Percentiles rank a stretch among this genome's conserved stretches.
phyloP scores from a whole-genome alignment of 2,329 filamentous ascomycete genomes.

The Beauveria sp. region DNA sequence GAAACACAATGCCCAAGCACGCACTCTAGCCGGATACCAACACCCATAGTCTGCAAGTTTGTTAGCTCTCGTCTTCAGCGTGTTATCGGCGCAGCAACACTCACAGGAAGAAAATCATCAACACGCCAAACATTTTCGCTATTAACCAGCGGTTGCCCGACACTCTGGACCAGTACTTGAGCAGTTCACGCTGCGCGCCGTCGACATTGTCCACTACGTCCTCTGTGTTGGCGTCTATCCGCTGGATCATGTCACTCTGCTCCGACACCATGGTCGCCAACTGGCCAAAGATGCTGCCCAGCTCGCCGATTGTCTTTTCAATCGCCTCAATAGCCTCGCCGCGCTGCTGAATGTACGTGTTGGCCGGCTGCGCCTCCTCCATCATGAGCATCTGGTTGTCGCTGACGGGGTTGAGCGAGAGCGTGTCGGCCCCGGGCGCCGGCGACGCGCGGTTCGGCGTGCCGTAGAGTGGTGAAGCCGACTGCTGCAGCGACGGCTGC shows the following conservation, averaged over 20 bases:
- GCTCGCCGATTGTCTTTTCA: slow-evolving; percentile 86
- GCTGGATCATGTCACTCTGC: slow-evolving; percentile 94
- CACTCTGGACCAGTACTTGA: slow-evolving; percentile 95
- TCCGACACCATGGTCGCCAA: slow-evolving; percentile 94
- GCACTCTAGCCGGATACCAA: slow-evolving; percentile 27
- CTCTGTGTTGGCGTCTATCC: slow-evolving; percentile 95
- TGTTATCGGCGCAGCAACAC: slow-evolving; percentile 17
- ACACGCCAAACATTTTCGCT: slow-evolving; percentile 68
- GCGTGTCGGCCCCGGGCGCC: slow-evolving; percentile 59
- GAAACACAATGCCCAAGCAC: not conserved
- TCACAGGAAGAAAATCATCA: slow-evolving; percentile 87
- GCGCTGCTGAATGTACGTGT: slow-evolving; percentile 85
- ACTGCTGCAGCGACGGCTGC: slow-evolving; percentile 60
- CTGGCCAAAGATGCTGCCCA: slow-evolving; percentile 87
- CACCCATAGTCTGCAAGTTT: slow-evolving; percentile 28
- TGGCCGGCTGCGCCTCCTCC: slow-evolving; percentile 84
- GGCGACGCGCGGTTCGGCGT: slow-evolving; percentile 62
- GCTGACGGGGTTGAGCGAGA: slow-evolving; percentile 73
- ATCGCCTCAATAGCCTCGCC: slow-evolving; percentile 96
- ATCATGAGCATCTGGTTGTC: slow-evolving; percentile 82
- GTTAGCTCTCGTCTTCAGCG: slow-evolving; percentile 11
- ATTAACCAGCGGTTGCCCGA: slow-evolving; percentile 94
- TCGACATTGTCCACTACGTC: slow-evolving; percentile 98
- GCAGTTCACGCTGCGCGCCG: slow-evolving; percentile 84
- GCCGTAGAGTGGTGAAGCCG: slow-evolving; percentile 79